Evolutionary conservation across 768 basidiomycete species (phyloP).

Genomic region (Russula dissimulans): DNA sequence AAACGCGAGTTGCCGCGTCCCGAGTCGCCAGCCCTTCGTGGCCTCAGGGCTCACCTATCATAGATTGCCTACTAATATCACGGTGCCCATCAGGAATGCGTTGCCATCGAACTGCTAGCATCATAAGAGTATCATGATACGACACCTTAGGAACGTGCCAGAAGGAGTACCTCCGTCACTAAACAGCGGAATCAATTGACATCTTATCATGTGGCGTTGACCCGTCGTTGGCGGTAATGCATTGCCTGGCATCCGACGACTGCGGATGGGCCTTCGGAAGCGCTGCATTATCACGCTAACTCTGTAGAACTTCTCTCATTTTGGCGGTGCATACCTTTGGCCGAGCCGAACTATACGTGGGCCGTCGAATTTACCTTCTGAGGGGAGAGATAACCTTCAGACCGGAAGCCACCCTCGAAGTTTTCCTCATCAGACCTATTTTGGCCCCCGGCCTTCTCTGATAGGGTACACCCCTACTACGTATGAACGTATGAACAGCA

Average conservation of each 20-base stretch:
- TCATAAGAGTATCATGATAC: not conserved
- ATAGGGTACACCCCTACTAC: not conserved
- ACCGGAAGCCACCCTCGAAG: slow-evolving; percentile 8
- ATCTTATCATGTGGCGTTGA: too few species aligned
- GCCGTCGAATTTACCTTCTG: not conserved
- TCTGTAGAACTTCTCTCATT: not conserved
- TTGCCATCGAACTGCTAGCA: not conserved
- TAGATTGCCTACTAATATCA: not conserved
- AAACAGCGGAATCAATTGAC: not conserved
- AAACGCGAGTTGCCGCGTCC: slow-evolving; percentile 10
- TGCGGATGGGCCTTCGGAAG: not conserved
- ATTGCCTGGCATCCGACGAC: not conserved
- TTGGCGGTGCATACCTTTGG: not conserved
- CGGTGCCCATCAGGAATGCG: not conserved
- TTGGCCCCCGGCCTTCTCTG: not conserved
- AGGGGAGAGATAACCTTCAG: not conserved
- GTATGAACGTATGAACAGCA: not conserved
- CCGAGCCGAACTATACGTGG: not conserved
- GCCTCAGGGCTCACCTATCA: not conserved
- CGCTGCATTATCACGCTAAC: not conserved
- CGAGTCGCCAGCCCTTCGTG: not conserved
- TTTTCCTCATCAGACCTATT: not conserved
- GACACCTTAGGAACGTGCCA: not conserved
- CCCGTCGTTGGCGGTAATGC: not conserved
- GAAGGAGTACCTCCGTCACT: not conserved